Conservation (phyloP, 805 yeast genomes). For the Ogataea pini region DNA sequence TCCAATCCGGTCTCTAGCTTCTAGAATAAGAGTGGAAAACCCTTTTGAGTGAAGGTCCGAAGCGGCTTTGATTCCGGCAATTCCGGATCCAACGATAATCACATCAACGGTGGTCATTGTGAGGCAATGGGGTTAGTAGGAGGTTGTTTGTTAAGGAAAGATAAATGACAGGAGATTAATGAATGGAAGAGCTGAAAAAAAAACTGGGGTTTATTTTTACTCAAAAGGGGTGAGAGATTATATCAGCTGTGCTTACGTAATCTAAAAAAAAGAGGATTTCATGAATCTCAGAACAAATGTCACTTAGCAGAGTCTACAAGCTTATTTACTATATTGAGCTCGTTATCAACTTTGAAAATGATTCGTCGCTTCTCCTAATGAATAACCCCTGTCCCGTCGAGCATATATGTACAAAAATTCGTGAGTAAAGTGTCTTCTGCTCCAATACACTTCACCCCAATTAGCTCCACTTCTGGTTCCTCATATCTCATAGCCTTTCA, state of each 20-base stretch:
- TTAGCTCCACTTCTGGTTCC: not conserved
- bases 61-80: constrained; percentile 54
- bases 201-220: not conserved
- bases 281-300: too few relatives aligned
- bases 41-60: constrained; percentile 35
- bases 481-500: constrained; percentile 44
- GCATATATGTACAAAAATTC: not conserved
- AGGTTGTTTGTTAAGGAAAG: too few relatives aligned
- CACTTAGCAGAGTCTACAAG: too few relatives aligned
- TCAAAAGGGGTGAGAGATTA: too few relatives aligned
- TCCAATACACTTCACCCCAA: too few relatives aligned
- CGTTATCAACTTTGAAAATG: too few relatives aligned
- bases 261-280: too few relatives aligned
- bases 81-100: constrained; percentile 52
- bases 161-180: not conserved
- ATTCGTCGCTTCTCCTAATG: too few relatives aligned
- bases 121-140: not conserved
- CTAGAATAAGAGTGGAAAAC: constrained; percentile 42
- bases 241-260: too few relatives aligned
- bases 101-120: constrained; percentile 23
- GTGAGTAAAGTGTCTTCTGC: too few relatives aligned
- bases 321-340: too few relatives aligned
- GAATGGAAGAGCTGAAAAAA: not conserved
- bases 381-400: too few relatives aligned
- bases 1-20: constrained; percentile 48